Percentiles rank a stretch among this genome's conserved stretches.
Conservation (phyloP, 805 yeast genomes). For the Candida ponderosae region DNA sequence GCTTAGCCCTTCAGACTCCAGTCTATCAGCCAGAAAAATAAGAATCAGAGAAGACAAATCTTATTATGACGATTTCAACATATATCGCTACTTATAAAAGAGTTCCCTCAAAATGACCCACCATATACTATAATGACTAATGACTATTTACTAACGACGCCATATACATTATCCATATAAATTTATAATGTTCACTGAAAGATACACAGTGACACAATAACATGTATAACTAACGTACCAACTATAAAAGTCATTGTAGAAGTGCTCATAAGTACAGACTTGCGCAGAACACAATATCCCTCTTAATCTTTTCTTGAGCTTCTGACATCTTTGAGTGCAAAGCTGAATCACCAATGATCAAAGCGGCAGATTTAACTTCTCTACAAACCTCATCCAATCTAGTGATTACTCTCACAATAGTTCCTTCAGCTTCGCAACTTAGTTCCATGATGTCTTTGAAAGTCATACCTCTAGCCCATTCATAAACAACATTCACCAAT, state of each 20-base stretch:
- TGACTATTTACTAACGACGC: no score
- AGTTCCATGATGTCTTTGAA: conserved; percentile 87
- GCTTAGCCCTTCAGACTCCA: no score
- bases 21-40: no score
- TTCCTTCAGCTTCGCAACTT: conserved; percentile 90
- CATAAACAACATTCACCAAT: conserved; percentile 87
- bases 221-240: background rate
- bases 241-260: conserved; percentile 6
- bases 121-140: no score
- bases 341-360: conserved; percentile 90
- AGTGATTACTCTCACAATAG: conserved; percentile 92
- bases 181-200: no score
- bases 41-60: background rate
- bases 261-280: conserved; percentile 63
- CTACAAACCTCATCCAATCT: conserved; percentile 92
- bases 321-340: conserved; percentile 82
- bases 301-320: conserved; percentile 90
- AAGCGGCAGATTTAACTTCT: conserved; percentile 87
- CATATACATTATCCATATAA: no score
- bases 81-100: no score
- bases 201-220: no score
- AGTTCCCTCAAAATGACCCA: no score
- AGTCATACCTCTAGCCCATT: conserved; percentile 94
- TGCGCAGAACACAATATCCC: conserved; percentile 97
- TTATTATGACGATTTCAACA: no score